A percentile compares a stretch with the other conserved stretches of the same genome.
These are phyloP conservation scores for Vararia minispora DNA, from an alignment of 768 basidiomycete genomes.

Conservation along the genomic window DNA sequence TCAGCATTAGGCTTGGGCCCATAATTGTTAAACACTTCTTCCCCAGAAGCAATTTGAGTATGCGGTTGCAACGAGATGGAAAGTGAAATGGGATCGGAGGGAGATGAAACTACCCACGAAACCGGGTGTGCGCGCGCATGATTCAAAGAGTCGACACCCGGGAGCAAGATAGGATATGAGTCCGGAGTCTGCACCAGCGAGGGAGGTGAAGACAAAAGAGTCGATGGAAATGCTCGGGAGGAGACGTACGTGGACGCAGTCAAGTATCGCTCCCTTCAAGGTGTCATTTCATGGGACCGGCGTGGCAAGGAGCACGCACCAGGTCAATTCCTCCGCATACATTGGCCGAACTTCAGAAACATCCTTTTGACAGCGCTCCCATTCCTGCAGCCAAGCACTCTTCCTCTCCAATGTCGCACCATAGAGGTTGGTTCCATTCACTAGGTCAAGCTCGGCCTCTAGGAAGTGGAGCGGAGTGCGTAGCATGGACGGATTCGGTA, in stretches of 20 bases:
- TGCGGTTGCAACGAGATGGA: slow-evolving; percentile 57
- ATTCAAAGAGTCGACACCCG: slow-evolving; percentile 81
- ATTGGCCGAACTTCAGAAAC: slow-evolving; percentile 24
- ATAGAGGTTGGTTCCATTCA: slow-evolving; percentile 73
- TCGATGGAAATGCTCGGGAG: slow-evolving; percentile 86
- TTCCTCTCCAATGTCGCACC: slow-evolving; percentile 64
- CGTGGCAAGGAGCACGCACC: slow-evolving; percentile 34
- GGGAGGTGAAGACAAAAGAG: slow-evolving; percentile 49
- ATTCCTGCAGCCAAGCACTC: slow-evolving; percentile 52
- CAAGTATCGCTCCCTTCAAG: slow-evolving; percentile 56
- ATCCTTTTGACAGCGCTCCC: slow-evolving; percentile 37
- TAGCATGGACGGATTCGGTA: slow-evolving; percentile 48
- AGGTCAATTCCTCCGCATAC: slow-evolving; percentile 49
- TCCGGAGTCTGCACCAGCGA: slow-evolving; percentile 37
- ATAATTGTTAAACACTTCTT: slow-evolving; percentile 84
- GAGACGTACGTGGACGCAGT: slow-evolving; percentile 69
- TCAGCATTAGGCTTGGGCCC: slow-evolving; percentile 87
- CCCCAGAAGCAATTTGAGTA: slow-evolving; percentile 24
- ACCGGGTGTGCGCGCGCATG: slow-evolving; percentile 74
- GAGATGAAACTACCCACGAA: slow-evolving; percentile 57
- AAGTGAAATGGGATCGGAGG: slow-evolving; percentile 14
- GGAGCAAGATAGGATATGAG: slow-evolving; percentile 72
- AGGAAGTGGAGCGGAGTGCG: slow-evolving; percentile 71
- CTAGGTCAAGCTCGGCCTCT: slow-evolving; percentile 43
- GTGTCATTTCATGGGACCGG: neutral